Evolutionary conservation across 2,329 filamentous ascomycete genomes (phyloP).

Genomic region (Paecilomyces sp.): DNA sequence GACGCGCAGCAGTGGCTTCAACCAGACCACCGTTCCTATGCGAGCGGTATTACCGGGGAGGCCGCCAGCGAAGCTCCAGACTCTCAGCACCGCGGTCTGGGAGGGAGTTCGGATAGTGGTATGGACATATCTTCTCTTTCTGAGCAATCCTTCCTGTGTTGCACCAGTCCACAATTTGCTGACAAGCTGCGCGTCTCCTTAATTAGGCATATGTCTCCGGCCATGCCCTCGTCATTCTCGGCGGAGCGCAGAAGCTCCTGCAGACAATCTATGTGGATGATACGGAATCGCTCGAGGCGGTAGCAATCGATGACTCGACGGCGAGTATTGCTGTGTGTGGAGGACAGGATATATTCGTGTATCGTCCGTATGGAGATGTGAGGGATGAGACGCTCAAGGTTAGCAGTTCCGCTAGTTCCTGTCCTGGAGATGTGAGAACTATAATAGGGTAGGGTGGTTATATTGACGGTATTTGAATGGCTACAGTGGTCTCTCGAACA

Average conservation of each 20-base stretch:
- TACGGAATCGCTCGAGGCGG: conserved; percentile 59
- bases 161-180: conserved; percentile 1
- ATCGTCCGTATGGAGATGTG: conserved; percentile 61
- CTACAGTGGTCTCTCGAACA: conserved; percentile 55
- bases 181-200: conserved; percentile 2
- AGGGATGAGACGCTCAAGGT: conserved; percentile 70
- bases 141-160: background rate
- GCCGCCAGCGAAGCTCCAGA: conserved; percentile 70
- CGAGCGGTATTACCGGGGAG: conserved; percentile 72
- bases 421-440: conserved; percentile 40
- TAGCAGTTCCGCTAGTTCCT: conserved; percentile 7
- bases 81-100: conserved; percentile 68
- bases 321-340: conserved; percentile 81
- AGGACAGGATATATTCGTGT: conserved; percentile 61
- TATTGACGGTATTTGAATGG: conserved; percentile 13
- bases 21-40: conserved; percentile 49
- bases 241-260: conserved; percentile 64
- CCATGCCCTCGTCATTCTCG: conserved; percentile 76
- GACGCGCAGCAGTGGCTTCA: conserved; percentile 19
- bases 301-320: conserved; percentile 71
- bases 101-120: conserved; percentile 66
- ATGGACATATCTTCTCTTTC: conserved; percentile 23
- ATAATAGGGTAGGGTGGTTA: background rate
- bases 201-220: conserved; percentile 79
- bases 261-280: conserved; percentile 90